phyloP scores from a whole-genome alignment of 2,329 filamentous ascomycete species.

The Alternaria sp. region DNA sequence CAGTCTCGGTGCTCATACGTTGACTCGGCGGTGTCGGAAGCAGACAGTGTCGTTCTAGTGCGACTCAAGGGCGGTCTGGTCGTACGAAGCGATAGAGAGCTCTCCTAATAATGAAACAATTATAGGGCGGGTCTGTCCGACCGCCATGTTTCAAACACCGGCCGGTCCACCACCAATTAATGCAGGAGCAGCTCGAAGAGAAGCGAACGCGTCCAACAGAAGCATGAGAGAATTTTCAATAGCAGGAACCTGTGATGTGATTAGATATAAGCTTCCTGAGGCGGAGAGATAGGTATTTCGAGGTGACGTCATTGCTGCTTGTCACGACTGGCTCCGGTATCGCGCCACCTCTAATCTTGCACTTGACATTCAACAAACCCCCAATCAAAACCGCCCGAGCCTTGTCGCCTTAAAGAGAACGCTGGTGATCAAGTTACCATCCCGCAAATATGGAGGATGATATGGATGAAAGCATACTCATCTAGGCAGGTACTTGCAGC shows the following conservation, averaged over 20 bases:
- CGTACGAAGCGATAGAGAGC: neutral
- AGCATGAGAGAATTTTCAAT: neutral
- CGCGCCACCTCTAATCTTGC: too few species aligned
- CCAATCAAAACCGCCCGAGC: too few species aligned
- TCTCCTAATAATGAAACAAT: slow-evolving; percentile 6
- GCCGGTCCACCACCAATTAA: neutral
- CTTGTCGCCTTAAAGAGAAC: too few species aligned
- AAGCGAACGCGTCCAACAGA: neutral
- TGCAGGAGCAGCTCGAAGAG: neutral
- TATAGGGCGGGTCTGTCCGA: neutral
- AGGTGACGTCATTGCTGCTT: neutral
- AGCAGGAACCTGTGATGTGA: neutral
- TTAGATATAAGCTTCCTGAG: neutral
- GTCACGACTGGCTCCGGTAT: neutral
- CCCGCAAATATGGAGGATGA: too few species aligned
- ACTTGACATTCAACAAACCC: too few species aligned
- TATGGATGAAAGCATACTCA: too few species aligned
- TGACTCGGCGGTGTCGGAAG: neutral
- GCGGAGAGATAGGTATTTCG: too few species aligned
- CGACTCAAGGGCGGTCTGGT: neutral
- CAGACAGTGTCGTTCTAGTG: neutral
- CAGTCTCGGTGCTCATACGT: neutral
- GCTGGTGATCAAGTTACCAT: too few species aligned
- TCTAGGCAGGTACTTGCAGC: too few species aligned
- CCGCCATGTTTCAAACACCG: neutral